phyloP scores from a whole-genome alignment of 2,329 filamentous ascomycete species.

The Neonectria hederae region DNA sequence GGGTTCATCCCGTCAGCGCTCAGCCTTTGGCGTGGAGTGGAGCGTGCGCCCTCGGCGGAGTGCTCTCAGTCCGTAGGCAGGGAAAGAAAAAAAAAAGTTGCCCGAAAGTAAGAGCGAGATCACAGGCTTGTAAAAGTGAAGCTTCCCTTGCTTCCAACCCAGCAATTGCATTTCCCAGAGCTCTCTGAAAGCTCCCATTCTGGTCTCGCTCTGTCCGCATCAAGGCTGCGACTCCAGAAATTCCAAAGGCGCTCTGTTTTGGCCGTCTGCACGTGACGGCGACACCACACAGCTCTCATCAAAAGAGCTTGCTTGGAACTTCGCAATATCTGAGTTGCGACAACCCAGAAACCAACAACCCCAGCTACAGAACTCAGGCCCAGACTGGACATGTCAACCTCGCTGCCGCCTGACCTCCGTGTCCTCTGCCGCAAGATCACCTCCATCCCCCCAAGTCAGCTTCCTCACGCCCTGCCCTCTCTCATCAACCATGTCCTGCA shows the following conservation, averaged over 20 bases:
- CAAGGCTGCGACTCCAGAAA: not conserved
- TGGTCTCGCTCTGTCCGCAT: not conserved
- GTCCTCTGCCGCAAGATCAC: slow-evolving; percentile 76
- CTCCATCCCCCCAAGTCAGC: slow-evolving; percentile 74
- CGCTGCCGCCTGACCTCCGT: slow-evolving; percentile 66
- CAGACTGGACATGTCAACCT: slow-evolving; percentile 41
- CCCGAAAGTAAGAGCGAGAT: slow-evolving; percentile 2
- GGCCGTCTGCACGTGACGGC: slow-evolving; percentile 16
- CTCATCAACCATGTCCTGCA: slow-evolving; percentile 70
- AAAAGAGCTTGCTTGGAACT: not conserved
- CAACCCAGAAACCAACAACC: not conserved
- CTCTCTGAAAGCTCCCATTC: not conserved
- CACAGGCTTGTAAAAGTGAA: slow-evolving; percentile 11
- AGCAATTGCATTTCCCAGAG: slow-evolving; percentile 3
- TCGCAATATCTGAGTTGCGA: slow-evolving; percentile 5
- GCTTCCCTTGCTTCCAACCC: not conserved
- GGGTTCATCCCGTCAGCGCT: slow-evolving; percentile 35
- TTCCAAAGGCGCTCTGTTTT: not conserved
- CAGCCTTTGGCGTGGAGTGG: slow-evolving; percentile 13
- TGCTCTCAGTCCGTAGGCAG: not conserved
- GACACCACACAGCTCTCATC: slow-evolving; percentile 3
- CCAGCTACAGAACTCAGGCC: not conserved
- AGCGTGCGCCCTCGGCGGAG: not conserved
- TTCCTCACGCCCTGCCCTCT: slow-evolving; percentile 77
- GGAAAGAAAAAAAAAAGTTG: slow-evolving; percentile 24